A percentile compares a stretch with the other conserved stretches of the same genome.
Evolutionary conservation across 495 filamentous ascomycete genomes (phyloP).

Genomic region (Penicillium lividum): DNA sequence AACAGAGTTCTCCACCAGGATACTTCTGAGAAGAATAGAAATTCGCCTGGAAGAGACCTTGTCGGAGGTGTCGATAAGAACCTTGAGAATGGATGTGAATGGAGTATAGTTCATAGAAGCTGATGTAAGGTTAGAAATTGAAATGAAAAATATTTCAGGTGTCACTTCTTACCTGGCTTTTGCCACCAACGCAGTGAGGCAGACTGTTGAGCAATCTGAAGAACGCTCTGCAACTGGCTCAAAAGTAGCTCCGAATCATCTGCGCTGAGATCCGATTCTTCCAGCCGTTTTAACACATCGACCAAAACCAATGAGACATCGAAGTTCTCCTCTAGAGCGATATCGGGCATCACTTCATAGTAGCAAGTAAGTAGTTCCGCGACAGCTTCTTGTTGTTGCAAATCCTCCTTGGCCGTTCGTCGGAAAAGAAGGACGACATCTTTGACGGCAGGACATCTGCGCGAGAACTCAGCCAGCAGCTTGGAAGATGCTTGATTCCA

Average conservation of each 20-base stretch:
- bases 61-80: conserved; percentile 38
- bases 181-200: conserved; percentile 83
- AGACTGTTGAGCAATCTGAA: conserved; percentile 74
- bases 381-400: conserved; percentile 75
- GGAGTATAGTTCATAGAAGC: conserved; percentile 49
- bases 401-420: conserved; percentile 62
- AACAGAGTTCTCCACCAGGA: conserved; percentile 41
- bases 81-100: conserved; percentile 48
- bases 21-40: conserved; percentile 32
- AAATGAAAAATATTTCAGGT: not conserved
- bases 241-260: conserved; percentile 55
- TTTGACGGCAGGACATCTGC: conserved; percentile 75
- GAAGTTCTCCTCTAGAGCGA: conserved; percentile 79
- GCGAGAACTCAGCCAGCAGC: conserved; percentile 71
- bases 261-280: conserved; percentile 34
- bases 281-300: conserved; percentile 56
- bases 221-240: conserved; percentile 72
- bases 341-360: conserved; percentile 77
- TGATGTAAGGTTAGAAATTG: conserved; percentile 11
- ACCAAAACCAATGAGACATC: conserved; percentile 79
- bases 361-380: conserved; percentile 74
- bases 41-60: conserved; percentile 38
- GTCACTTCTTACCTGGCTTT: conserved; percentile 48
- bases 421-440: conserved; percentile 71
- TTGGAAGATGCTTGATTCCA: conserved; percentile 68